A percentile compares a stretch with the other conserved stretches of the same genome.
phyloP scores from a whole-genome alignment of 164 flowering plant genomes.

The Vitis riparia region DNA sequence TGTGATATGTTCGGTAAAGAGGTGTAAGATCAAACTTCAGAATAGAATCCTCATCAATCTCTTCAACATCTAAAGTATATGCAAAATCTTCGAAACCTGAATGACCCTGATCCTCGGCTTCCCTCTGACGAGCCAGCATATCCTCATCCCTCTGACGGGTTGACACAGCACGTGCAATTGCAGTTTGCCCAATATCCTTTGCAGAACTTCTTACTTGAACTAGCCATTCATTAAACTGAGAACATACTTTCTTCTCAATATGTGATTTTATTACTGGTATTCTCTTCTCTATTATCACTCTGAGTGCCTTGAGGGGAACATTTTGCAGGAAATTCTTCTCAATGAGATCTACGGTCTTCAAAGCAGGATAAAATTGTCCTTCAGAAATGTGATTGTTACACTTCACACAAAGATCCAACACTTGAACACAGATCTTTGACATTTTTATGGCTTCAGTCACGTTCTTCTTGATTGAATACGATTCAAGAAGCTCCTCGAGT shows the following conservation, averaged over 20 bases:
- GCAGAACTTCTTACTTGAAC: conserved; percentile 77
- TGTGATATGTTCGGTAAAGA: conserved; percentile 81
- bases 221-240: conserved; percentile 87
- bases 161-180: conserved; percentile 78
- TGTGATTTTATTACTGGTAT: conserved; percentile 68
- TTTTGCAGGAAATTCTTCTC: conserved; percentile 57
- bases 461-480: conserved; percentile 70
- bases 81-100: conserved; percentile 60
- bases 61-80: conserved; percentile 74
- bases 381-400: conserved; percentile 72
- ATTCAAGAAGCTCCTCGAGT: conserved; percentile 82
- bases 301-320: conserved; percentile 58
- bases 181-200: conserved; percentile 79
- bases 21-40: conserved; percentile 82
- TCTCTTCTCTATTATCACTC: conserved; percentile 51
- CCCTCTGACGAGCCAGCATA: conserved; percentile 70
- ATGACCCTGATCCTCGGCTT: conserved; percentile 74
- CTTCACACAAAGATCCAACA: conserved; percentile 69
- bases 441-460: conserved; percentile 71
- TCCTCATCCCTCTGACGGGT: conserved; percentile 85
- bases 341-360: conserved; percentile 74
- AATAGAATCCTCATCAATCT: conserved; percentile 63
- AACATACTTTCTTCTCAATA: conserved; percentile 68
- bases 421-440: conserved; percentile 59
- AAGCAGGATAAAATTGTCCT: conserved; percentile 78